Percentiles rank a stretch among this genome's conserved stretches.
Evolutionary conservation across 768 basidiomycete species (phyloP).

Genomic region (Sporobolomyces roseus): DNA sequence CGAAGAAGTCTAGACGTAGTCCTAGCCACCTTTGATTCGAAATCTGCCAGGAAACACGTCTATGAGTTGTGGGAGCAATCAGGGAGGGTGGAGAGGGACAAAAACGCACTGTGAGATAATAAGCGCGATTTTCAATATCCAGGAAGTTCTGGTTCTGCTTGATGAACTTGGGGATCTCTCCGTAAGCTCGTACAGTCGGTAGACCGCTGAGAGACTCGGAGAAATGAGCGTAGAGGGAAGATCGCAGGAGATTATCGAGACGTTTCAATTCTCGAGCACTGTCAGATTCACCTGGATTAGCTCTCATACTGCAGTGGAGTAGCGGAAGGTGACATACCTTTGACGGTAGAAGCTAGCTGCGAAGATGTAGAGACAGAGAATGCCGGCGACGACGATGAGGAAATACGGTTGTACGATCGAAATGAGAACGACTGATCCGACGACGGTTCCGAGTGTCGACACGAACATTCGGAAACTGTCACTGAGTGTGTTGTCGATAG

Average conservation of each 20-base stretch:
- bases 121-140: slow-evolving; percentile 82
- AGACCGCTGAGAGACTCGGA: slow-evolving; percentile 69
- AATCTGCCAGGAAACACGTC: too few species aligned
- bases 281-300: not conserved
- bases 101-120: slow-evolving; percentile 58
- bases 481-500: slow-evolving; percentile 64
- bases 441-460: slow-evolving; percentile 57
- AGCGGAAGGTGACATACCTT: slow-evolving; percentile 53
- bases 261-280: slow-evolving; percentile 76
- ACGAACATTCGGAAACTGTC: slow-evolving; percentile 73
- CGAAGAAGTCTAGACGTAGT: slow-evolving; percentile 81
- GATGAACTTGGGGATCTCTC: slow-evolving; percentile 65
- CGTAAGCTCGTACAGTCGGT: slow-evolving; percentile 77
- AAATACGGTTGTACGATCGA: slow-evolving; percentile 37
- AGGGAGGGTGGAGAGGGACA: too few species aligned
- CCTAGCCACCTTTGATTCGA: slow-evolving; percentile 66
- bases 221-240: slow-evolving; percentile 84
- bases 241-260: slow-evolving; percentile 77
- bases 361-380: slow-evolving; percentile 58
- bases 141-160: slow-evolving; percentile 69
- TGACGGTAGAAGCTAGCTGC: slow-evolving; percentile 73
- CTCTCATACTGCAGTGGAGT: too few species aligned
- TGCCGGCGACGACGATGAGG: slow-evolving; percentile 21
- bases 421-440: slow-evolving; percentile 38
- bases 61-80: too few species aligned